Conservation (phyloP, 805 yeast species). For the Tetrapisispora pingtungensis region DNA sequence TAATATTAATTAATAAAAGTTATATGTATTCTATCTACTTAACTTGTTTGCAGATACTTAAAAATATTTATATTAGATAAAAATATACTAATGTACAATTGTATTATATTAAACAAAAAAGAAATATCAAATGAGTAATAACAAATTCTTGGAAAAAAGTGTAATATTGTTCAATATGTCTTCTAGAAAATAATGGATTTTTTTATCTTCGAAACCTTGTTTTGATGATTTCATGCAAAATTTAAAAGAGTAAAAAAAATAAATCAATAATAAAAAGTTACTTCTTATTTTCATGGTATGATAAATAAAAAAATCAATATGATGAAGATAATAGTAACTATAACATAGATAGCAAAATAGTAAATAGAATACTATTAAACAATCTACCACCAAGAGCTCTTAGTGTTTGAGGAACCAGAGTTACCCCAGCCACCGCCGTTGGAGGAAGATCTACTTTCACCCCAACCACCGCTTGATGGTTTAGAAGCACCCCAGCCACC, state of each 20-base stretch:
- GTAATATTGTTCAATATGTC: neutral
- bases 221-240: conserved; percentile 6
- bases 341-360: conserved; percentile 2
- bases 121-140: neutral
- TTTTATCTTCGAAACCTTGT: conserved; percentile 2
- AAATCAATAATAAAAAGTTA: conserved; percentile 1
- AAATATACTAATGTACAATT: conserved; percentile 9
- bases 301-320: neutral
- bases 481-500: conserved; percentile 23
- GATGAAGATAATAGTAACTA: neutral
- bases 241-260: conserved; percentile 4
- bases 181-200: conserved; percentile 4
- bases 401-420: conserved; percentile 13
- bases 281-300: neutral
- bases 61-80: conserved; percentile 3
- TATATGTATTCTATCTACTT: conserved; percentile 13
- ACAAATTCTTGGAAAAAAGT: neutral
- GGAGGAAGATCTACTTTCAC: conserved; percentile 3
- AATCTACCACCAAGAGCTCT: conserved; percentile 21
- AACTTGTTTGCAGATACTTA: conserved; percentile 5
- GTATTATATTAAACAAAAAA: conserved; percentile 4
- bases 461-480: conserved; percentile 5
- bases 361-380: conserved; percentile 1
- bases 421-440: conserved; percentile 24
- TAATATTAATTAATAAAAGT: conserved; percentile 1